A percentile compares a stretch with the other conserved stretches of the same genome.
Conservation (phyloP, 192 early-diverging fungal genomes). For the Allomyces macrogynus region DNA sequence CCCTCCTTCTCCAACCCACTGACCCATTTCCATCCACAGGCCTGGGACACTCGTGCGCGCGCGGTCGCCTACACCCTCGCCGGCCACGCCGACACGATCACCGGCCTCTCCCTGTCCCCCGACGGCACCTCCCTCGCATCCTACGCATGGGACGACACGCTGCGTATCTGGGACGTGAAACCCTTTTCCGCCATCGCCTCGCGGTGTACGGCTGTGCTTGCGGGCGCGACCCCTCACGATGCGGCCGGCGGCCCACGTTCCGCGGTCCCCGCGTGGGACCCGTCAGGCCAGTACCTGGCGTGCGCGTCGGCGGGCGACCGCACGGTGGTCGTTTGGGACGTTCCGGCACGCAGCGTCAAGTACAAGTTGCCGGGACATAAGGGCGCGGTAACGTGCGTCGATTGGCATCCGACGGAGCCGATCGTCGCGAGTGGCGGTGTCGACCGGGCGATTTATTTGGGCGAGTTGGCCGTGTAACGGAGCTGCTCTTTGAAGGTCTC, state of each 20-base stretch:
- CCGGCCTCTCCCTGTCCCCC: conserved; percentile 62
- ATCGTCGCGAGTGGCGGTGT: conserved; percentile 67
- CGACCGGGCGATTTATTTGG: conserved; percentile 75
- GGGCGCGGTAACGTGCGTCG: conserved; percentile 79
- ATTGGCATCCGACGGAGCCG: conserved; percentile 76
- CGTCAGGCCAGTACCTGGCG: conserved; percentile 64
- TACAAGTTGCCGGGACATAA: conserved; percentile 93
- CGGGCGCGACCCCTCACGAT: background rate
- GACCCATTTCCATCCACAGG: conserved; percentile 10
- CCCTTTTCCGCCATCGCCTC: conserved; percentile 50
- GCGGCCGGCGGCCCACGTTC: background rate
- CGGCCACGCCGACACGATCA: conserved; percentile 79
- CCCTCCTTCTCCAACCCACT: conserved; percentile 1
- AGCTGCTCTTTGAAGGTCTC: too few relatives aligned
- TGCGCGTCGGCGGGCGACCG: conserved; percentile 64
- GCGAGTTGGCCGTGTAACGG: conserved; percentile 33
- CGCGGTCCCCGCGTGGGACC: conserved; percentile 54
- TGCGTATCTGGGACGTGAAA: conserved; percentile 84
- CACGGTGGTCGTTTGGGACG: conserved; percentile 78
- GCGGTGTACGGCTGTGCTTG: conserved; percentile 56
- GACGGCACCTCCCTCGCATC: conserved; percentile 66
- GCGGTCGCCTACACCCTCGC: conserved; percentile 35
- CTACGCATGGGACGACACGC: conserved; percentile 88
- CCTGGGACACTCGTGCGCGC: conserved; percentile 75
- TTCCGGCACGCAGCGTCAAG: conserved; percentile 48